phyloP scores from a whole-genome alignment of 2,329 filamentous ascomycete genomes.

The Cladosporium sp. region DNA sequence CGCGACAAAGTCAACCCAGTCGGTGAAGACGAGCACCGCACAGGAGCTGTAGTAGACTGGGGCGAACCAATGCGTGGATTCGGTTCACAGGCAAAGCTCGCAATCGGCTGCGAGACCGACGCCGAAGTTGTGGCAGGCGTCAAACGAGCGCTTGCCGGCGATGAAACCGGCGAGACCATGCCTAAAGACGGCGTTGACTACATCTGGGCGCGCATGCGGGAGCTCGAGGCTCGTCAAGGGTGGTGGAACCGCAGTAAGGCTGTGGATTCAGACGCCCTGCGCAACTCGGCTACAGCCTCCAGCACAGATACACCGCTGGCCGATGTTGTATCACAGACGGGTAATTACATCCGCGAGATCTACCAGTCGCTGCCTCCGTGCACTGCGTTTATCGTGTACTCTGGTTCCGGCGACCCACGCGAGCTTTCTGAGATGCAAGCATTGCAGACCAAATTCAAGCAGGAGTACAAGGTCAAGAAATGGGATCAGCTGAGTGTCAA shows the following conservation, averaged over 20 bases:
- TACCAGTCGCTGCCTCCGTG: constrained; percentile 52
- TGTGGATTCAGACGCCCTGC: constrained; percentile 32
- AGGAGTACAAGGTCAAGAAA: constrained; percentile 54
- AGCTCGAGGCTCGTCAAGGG: constrained; percentile 53
- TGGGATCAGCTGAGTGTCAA: constrained; percentile 58
- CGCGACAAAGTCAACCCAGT: constrained; percentile 33
- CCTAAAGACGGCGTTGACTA: constrained; percentile 53
- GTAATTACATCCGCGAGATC: constrained; percentile 46
- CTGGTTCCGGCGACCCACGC: constrained; percentile 57
- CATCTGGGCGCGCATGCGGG: constrained; percentile 56
- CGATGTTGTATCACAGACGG: constrained; percentile 44
- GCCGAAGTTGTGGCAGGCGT: constrained; percentile 52
- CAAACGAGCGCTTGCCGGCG: constrained; percentile 45
- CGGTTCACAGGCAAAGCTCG: constrained; percentile 49
- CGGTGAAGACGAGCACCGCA: constrained; percentile 45
- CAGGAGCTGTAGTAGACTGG: constrained; percentile 80
- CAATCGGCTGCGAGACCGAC: constrained; percentile 53
- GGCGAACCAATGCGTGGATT: constrained; percentile 65
- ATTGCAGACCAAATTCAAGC: constrained; percentile 50
- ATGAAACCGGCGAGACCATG: constrained; percentile 33
- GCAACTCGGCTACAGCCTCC: constrained; percentile 16
- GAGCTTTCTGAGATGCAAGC: constrained; percentile 50
- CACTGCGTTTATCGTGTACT: constrained; percentile 58
- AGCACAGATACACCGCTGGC: constrained; percentile 31
- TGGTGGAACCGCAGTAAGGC: constrained; percentile 52